Base-by-base conservation (phyloP, 2,329 filamentous ascomycete species). In the Fusarium brachygibbosum region DNA sequence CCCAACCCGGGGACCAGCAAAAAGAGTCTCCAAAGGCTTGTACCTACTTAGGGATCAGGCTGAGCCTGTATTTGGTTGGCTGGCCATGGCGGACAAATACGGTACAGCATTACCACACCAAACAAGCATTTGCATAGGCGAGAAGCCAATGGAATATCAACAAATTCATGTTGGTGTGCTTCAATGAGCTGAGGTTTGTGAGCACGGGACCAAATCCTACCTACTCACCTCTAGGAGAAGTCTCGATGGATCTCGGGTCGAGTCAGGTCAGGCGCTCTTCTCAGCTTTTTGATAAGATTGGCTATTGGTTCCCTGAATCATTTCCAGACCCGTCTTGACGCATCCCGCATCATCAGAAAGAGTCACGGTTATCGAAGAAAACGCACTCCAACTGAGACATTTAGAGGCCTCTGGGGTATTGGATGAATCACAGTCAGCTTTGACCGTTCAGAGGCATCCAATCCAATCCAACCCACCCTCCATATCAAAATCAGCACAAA, bases 211-310 rank as follows among this genome's bases (percentile, higher is more conserved):
- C 28, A 51, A 29, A 29, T n/a, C 14, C 23, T 44, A 11, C 41
- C 17, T 44, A 12, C 41, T 29, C 25, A 19, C 25, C 25, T 45
- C 25, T 45, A 7, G 23, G 37, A 59, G 35, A 50, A 23, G 41
- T 28, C n/a, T 28, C 41, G 25, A n/a, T n/a, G n/a, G n/a, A 29
- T 50, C 21, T 50, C 21, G 46, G 41, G 35, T 38, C 62, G 62
- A 73, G 72, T 74, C 72, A 74, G 72, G 72, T 74, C 72, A 74
- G 72, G 73, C 73, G 73, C 66, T 48, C 65, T 69, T 45, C 8
- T 25, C 63, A 53, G 45, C 31, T 61, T 59, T 59, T 57, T 28
- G 58, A 70, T 40, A 57, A 73, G 73, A 74, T 75, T 75, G 73
- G 73, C 17, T 19, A 45, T 45, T 45, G 41, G 41, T 44, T 28